These are phyloP conservation scores for Syncephalis plumigaleata DNA, from an alignment of 371 early-diverging fungal genomes.

Conservation along the genomic window DNA sequence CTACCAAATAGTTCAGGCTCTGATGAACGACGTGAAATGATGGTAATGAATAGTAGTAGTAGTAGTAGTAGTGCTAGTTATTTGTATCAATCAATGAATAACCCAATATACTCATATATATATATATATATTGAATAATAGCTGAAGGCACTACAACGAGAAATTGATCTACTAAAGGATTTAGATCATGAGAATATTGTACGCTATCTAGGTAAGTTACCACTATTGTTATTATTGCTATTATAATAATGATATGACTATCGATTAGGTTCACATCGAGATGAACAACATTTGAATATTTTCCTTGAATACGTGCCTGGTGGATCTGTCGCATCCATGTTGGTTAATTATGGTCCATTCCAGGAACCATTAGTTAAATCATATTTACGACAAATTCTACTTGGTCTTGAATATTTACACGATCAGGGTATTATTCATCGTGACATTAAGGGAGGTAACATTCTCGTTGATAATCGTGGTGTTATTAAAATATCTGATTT, in stretches of 20 bases:
- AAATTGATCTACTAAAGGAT: slow-evolving; percentile 78
- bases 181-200: slow-evolving; percentile 90
- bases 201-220: slow-evolving; percentile 41
- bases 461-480: slow-evolving; percentile 84
- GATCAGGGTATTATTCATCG: slow-evolving; percentile 91
- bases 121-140: slow-evolving; percentile 6
- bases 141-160: slow-evolving; percentile 70
- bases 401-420: slow-evolving; percentile 92
- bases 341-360: slow-evolving; percentile 75
- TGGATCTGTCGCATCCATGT: slow-evolving; percentile 77
- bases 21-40: slow-evolving; percentile 39
- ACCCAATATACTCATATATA: no score
- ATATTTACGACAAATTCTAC: slow-evolving; percentile 79
- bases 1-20: slow-evolving; percentile 48
- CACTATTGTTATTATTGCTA: not conserved
- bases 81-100: no score
- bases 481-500: slow-evolving; percentile 97
- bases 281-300: slow-evolving; percentile 71
- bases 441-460: slow-evolving; percentile 92
- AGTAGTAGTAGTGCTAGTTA: not conserved
- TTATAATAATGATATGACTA: not conserved
- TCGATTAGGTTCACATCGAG: slow-evolving; percentile 44
- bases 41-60: not conserved
- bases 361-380: slow-evolving; percentile 66
- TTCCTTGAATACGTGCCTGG: slow-evolving; percentile 97